Conservation (phyloP, 352 stramenopile species). For the Phytopythium chamaehyphon region DNA sequence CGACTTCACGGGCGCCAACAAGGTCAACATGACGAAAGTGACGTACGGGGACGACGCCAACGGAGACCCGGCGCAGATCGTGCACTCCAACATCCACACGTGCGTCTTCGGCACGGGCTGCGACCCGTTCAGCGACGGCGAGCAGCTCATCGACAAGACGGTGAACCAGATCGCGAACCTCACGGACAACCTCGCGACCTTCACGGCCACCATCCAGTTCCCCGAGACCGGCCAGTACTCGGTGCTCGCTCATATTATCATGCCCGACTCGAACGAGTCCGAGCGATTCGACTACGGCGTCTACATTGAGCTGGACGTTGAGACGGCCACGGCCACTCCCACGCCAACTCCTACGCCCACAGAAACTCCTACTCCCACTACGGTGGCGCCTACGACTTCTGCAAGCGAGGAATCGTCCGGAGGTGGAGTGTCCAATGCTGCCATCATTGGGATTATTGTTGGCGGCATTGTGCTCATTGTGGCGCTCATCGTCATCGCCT, state of each 20-base stretch:
- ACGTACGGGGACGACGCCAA: conserved; percentile 28
- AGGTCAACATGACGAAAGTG: conserved; percentile 47
- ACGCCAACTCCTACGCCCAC: conserved; percentile 13
- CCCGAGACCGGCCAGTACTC: conserved; percentile 29
- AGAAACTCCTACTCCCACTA: conserved; percentile 3
- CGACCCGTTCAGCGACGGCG: conserved; percentile 49
- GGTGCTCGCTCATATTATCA: conserved; percentile 57
- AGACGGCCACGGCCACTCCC: conserved; percentile 20
- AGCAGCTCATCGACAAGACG: conserved; percentile 50
- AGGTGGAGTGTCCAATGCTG: conserved; percentile 33
- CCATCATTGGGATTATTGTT: conserved; percentile 59
- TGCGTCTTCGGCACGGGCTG: conserved; percentile 44
- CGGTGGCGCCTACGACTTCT: conserved; percentile 4
- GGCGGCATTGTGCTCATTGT: conserved; percentile 42
- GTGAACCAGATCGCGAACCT: conserved; percentile 52
- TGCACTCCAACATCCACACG: conserved; percentile 65
- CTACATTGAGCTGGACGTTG: conserved; percentile 36
- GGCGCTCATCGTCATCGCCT: conserved; percentile 31
- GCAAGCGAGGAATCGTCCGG: conserved; percentile 4
- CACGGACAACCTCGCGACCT: conserved; percentile 39
- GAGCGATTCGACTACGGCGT: conserved; percentile 48
- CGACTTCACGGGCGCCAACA: conserved; percentile 32
- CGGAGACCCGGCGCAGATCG: conserved; percentile 45
- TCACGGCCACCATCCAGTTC: conserved; percentile 34
- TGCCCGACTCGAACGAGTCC: conserved; percentile 42